Evolutionary conservation across 2,329 filamentous ascomycete genomes (phyloP).

Genomic region (Cercospora sesami): DNA sequence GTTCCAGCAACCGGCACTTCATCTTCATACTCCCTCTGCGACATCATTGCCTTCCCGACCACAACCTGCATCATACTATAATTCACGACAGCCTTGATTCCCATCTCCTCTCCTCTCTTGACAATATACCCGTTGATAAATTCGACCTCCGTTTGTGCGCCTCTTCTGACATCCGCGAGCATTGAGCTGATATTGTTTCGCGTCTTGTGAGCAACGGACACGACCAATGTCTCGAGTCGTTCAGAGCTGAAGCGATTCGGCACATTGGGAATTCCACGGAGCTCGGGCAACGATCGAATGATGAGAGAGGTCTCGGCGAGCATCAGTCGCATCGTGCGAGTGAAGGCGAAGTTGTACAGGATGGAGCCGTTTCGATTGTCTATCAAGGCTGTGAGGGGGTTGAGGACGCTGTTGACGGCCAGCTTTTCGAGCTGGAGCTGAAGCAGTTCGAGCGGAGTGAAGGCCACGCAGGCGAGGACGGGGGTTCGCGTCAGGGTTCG

Average conservation of each 20-base stretch:
- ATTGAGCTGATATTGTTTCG: constrained; percentile 64
- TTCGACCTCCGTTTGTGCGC: constrained; percentile 70
- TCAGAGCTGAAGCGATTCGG: constrained; percentile 59
- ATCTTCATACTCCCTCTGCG: constrained; percentile 43
- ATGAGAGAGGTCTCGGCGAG: constrained; percentile 73
- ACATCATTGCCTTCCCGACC: constrained; percentile 63
- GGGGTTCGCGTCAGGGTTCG: constrained; percentile 63
- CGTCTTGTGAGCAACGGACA: constrained; percentile 56
- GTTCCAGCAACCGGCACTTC: constrained; percentile 40
- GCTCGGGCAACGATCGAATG: constrained; percentile 72
- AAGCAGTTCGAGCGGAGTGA: constrained; percentile 63
- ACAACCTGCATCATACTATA: constrained; percentile 72
- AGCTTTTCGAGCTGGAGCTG: constrained; percentile 76
- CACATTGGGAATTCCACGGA: constrained; percentile 61
- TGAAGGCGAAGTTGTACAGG: constrained; percentile 64
- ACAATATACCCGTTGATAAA: constrained; percentile 90
- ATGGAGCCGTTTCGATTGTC: constrained; percentile 74
- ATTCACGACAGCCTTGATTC: constrained; percentile 71
- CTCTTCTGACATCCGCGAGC: constrained; percentile 63
- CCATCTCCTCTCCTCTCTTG: constrained; percentile 67
- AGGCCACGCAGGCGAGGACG: constrained; percentile 60
- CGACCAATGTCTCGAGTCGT: constrained; percentile 62
- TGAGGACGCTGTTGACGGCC: constrained; percentile 72
- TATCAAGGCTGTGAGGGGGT: constrained; percentile 77
- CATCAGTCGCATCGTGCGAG: constrained; percentile 67